phyloP scores from a whole-genome alignment of 805 yeast species.

The Starmerella khaoyaiensis region DNA sequence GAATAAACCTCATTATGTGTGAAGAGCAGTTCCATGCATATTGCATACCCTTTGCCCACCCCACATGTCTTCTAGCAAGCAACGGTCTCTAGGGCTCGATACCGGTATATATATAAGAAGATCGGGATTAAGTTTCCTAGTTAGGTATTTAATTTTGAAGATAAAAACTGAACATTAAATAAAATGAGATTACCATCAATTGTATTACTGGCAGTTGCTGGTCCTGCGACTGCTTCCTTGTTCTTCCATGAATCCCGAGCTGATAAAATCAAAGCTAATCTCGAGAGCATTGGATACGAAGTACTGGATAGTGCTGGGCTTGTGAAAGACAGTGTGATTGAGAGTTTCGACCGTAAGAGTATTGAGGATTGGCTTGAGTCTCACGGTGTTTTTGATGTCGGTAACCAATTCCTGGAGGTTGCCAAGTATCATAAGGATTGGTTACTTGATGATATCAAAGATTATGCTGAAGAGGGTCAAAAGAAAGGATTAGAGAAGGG shows the following conservation, averaged over 20 bases:
- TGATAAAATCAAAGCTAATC: conserved; percentile 24
- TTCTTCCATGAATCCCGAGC: conserved; percentile 17
- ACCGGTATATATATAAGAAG: too few relatives aligned
- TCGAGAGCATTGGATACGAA: conserved; percentile 27
- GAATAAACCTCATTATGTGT: too few relatives aligned
- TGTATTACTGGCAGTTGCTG: too few relatives aligned
- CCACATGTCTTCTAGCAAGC: too few relatives aligned
- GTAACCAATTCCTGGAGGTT: conserved; percentile 20
- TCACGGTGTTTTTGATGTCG: conserved; percentile 26
- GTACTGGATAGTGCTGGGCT: conserved; percentile 30
- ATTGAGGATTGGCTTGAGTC: conserved; percentile 33
- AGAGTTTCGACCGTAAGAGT: conserved; percentile 33
- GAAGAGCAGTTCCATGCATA: too few relatives aligned
- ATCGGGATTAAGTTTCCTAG: too few relatives aligned
- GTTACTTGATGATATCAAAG: conserved; percentile 24
- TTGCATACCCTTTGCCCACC: too few relatives aligned
- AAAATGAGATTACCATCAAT: too few relatives aligned
- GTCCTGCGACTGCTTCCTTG: conserved; percentile 10
- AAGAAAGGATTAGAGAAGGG: conserved; percentile 20
- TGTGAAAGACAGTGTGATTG: conserved; percentile 30
- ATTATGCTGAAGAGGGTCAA: conserved; percentile 12
- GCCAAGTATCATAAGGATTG: conserved; percentile 27
- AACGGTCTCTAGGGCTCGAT: too few relatives aligned
- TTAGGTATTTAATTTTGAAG: too few relatives aligned
- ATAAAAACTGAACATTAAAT: too few relatives aligned